Percentiles rank a stretch among this genome's conserved stretches.
phyloP scores from a whole-genome alignment of 139 green algal species.

The Pleodorina starrii region DNA sequence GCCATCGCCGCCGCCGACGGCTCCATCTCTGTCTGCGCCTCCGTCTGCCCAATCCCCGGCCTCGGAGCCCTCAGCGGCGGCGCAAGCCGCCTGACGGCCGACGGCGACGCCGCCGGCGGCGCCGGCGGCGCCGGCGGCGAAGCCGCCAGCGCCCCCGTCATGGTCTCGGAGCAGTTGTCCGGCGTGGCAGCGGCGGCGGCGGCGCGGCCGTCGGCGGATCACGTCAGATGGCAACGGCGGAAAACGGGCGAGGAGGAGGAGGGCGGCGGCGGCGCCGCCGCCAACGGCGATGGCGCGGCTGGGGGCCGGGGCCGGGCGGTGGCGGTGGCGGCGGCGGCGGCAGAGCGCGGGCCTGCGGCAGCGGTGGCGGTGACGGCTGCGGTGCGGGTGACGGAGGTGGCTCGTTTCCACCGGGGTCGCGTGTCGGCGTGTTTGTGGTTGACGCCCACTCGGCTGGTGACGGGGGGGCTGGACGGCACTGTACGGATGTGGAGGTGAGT shows the following conservation, averaged over 20 bases:
- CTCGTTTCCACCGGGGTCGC: slow-evolving; percentile 43
- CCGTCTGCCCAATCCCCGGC: slow-evolving; percentile 1
- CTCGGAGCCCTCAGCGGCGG: too few species aligned
- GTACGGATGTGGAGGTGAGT: slow-evolving; percentile 47
- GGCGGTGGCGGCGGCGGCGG: too few species aligned
- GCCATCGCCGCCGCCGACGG: slow-evolving; percentile 23
- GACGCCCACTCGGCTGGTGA: neutral
- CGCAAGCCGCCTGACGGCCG: neutral
- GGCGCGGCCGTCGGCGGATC: too few species aligned
- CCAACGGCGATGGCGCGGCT: neutral
- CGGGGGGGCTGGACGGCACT: slow-evolving; percentile 22
- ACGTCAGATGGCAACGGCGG: neutral
- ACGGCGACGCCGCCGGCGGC: neutral
- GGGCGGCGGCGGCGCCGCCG: neutral
- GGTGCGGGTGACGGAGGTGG: slow-evolving; percentile 3
- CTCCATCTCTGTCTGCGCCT: neutral
- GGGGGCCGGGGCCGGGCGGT: too few species aligned
- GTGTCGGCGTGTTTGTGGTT: neutral
- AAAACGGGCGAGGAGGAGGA: neutral
- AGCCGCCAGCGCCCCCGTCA: neutral
- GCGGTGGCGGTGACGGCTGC: too few species aligned
- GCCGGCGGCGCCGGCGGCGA: neutral
- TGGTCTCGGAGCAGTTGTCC: neutral
- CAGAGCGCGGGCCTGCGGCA: too few species aligned
- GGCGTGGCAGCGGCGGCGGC: too few species aligned